Evolutionary conservation across 495 filamentous ascomycete genomes (phyloP).

Genomic region (Lindgomyces ingoldianus): DNA sequence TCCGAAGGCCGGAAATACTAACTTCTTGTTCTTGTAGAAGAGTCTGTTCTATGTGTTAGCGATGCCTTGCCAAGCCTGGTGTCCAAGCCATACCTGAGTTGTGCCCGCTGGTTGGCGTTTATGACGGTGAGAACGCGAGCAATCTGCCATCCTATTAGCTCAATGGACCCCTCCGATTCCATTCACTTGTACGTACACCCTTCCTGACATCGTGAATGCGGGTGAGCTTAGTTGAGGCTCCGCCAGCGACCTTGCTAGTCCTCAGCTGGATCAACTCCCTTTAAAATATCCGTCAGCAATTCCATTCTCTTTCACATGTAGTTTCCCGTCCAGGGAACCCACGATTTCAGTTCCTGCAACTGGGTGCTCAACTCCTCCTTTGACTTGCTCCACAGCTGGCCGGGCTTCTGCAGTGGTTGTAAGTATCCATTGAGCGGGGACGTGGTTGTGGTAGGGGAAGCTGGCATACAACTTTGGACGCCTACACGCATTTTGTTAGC

Average conservation of each 20-base stretch:
- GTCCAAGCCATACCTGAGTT: conserved; percentile 59
- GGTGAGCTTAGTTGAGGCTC: conserved; percentile 88
- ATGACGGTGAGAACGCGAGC: conserved; percentile 97
- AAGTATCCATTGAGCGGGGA: conserved; percentile 18
- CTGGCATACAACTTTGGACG: conserved; percentile 34
- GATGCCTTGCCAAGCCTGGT: neutral
- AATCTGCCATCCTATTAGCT: conserved; percentile 50
- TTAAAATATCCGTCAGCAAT: conserved; percentile 53
- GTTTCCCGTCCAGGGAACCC: neutral
- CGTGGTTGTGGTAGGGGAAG: neutral
- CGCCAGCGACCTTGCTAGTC: conserved; percentile 88
- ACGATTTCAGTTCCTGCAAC: conserved; percentile 63
- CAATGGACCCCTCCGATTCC: neutral
- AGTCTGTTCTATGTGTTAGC: conserved; percentile 52
- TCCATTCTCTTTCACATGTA: neutral
- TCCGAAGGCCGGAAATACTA: no score
- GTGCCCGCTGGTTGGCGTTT: conserved; percentile 96
- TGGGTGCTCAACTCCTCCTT: conserved; percentile 96
- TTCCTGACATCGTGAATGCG: conserved; percentile 99
- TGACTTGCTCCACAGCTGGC: conserved; percentile 96
- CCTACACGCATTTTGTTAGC: conserved; percentile 25
- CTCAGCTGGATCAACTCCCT: conserved; percentile 68
- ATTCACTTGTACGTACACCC: conserved; percentile 49
- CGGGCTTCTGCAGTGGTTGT: conserved; percentile 75
- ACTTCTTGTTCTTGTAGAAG: conserved; percentile 99